Evolutionary conservation across 2,329 filamentous ascomycete genomes (phyloP).

Genomic region (Bipolaris victoriae): DNA sequence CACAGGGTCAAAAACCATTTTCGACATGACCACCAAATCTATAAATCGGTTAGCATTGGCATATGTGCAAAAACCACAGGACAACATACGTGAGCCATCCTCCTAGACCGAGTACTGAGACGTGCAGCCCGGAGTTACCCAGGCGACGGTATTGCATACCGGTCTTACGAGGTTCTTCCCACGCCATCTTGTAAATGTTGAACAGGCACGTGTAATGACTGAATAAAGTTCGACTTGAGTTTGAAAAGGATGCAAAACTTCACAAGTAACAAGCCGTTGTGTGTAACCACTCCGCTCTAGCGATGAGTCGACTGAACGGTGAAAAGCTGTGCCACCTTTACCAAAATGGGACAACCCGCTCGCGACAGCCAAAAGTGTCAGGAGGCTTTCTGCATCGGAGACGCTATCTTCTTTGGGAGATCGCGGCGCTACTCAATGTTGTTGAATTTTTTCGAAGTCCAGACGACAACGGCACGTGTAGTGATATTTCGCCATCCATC

Average conservation of each 20-base stretch:
- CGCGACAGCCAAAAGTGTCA: not conserved
- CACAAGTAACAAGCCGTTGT: not conserved
- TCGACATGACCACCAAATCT: conserved; percentile 69
- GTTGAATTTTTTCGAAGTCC: not conserved
- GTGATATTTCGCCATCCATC: conserved; percentile 15
- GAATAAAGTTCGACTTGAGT: not conserved
- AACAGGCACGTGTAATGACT: not conserved
- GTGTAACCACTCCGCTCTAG: not conserved
- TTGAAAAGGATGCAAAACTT: not conserved
- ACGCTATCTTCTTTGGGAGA: not conserved
- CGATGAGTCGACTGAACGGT: conserved; percentile 1
- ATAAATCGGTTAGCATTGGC: not conserved
- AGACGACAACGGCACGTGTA: conserved; percentile 2
- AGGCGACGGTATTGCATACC: conserved; percentile 69
- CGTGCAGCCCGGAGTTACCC: conserved; percentile 74
- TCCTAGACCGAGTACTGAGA: conserved; percentile 72
- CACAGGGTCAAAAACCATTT: conserved; percentile 55
- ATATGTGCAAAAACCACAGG: not conserved
- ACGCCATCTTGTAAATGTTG: conserved; percentile 26
- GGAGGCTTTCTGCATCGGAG: conserved; percentile 2
- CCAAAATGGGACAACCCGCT: not conserved
- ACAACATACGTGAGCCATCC: conserved; percentile 67
- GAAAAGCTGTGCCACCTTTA: conserved; percentile 1
- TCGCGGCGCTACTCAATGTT: conserved; percentile 1
- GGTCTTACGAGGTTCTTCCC: conserved; percentile 41